phyloP scores from a whole-genome alignment of 257 asterid species.

The Nicotiana noctiflora region DNA sequence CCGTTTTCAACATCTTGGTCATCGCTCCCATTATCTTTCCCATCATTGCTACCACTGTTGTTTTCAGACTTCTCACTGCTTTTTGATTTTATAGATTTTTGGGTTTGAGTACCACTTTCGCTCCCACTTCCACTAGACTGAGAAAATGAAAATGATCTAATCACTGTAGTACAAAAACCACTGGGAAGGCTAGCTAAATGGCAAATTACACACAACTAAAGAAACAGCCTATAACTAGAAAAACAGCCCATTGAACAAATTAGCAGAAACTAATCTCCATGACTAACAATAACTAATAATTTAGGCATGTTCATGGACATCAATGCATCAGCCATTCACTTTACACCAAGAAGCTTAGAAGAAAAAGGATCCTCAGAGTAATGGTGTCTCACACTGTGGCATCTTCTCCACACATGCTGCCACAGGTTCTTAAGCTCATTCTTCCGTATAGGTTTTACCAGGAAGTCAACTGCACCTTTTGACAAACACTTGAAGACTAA shows the following conservation, averaged over 20 bases:
- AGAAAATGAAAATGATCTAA: constrained; percentile 1
- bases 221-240: background rate
- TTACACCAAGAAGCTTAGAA: background rate
- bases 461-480: constrained; percentile 92
- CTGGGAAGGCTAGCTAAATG: background rate
- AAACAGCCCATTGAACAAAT: background rate
- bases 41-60: constrained; percentile 41
- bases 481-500: constrained; percentile 87
- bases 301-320: constrained; percentile 16
- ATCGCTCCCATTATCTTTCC: constrained; percentile 44
- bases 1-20: constrained; percentile 39
- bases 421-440: constrained; percentile 93
- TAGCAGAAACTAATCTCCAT: background rate
- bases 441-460: constrained; percentile 89
- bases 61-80: constrained; percentile 39
- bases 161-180: background rate
- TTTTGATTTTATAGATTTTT: constrained; percentile 58
- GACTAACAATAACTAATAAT: background rate
- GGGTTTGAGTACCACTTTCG: constrained; percentile 71
- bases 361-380: background rate
- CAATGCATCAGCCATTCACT: constrained; percentile 18
- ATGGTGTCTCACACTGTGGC: constrained; percentile 64
- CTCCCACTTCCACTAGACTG: constrained; percentile 98
- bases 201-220: background rate
- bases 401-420: constrained; percentile 97